phyloP scores from a whole-genome alignment of 805 yeast species.

The Clavispora fructus region DNA sequence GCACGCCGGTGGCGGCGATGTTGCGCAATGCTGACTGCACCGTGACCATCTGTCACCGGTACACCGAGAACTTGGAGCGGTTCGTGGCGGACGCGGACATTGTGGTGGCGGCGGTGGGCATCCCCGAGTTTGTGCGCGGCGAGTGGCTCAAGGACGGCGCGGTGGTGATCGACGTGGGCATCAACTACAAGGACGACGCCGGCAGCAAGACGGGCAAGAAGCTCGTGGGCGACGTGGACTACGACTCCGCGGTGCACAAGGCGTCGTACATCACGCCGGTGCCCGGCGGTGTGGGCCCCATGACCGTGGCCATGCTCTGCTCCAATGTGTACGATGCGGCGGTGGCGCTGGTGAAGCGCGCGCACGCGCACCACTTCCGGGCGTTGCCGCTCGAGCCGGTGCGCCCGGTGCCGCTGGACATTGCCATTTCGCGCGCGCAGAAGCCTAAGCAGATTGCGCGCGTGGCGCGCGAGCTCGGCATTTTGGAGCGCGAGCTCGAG shows the following conservation, averaged over 20 bases:
- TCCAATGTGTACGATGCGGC: constrained; percentile 82
- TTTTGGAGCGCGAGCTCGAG: constrained; percentile 73
- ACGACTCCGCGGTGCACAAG: constrained; percentile 52
- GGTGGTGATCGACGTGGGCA: constrained; percentile 91
- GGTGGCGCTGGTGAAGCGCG: constrained; percentile 45
- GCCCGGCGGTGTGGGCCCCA: constrained; percentile 99
- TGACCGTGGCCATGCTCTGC: constrained; percentile 96
- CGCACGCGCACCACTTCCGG: constrained; percentile 43
- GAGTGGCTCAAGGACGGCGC: constrained; percentile 85
- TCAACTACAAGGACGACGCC: constrained; percentile 77
- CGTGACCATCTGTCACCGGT: constrained; percentile 81
- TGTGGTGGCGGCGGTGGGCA: constrained; percentile 88
- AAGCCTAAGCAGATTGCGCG: constrained; percentile 74
- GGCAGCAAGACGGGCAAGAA: constrained; percentile 71
- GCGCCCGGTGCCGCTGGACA: constrained; percentile 83
- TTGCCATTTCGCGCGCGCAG: constrained; percentile 84
- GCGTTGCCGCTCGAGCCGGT: constrained; percentile 50
- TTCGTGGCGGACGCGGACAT: constrained; percentile 70
- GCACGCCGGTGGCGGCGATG: constrained; percentile 85
- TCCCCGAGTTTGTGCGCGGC: constrained; percentile 77
- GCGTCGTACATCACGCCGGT: constrained; percentile 87
- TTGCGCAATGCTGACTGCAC: constrained; percentile 78
- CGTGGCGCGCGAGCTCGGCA: constrained; percentile 80
- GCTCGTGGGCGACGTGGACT: constrained; percentile 95
- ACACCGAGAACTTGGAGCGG: constrained; percentile 55